These are phyloP conservation scores for Allomyces arbusculus DNA, from an alignment of 192 early-diverging fungal genomes.

Conservation along the genomic window DNA sequence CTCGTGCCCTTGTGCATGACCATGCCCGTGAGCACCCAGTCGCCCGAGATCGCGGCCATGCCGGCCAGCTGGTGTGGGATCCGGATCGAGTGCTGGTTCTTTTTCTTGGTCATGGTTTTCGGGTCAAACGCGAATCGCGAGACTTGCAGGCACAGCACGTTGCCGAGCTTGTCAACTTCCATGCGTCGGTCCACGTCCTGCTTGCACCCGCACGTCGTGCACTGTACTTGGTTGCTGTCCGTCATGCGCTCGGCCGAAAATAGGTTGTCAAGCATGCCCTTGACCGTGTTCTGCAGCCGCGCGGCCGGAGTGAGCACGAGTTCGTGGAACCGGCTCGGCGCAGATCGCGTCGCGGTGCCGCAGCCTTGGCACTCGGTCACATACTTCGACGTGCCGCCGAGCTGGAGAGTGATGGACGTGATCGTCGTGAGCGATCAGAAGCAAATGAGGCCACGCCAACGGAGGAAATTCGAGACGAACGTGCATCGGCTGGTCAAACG, in stretches of 20 bases:
- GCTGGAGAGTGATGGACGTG: background rate
- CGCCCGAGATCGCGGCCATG: background rate
- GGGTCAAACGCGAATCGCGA: background rate
- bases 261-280: background rate
- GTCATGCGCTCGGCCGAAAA: background rate
- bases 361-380: background rate
- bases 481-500: background rate
- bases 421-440: background rate
- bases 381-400: background rate
- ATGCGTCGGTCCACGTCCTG: background rate
- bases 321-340: background rate
- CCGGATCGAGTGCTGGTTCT: background rate
- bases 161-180: background rate
- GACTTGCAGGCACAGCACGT: background rate
- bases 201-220: background rate
- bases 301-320: background rate
- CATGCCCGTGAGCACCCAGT: background rate
- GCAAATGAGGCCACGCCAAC: no score
- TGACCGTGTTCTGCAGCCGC: background rate
- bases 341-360: background rate
- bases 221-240: background rate
- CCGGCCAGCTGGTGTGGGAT: background rate
- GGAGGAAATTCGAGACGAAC: no score
- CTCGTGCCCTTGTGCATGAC: background rate
- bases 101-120: background rate